These are phyloP conservation scores for Yamadazyma mexicana DNA, from an alignment of 1,139 yeast genomes.

Conservation along the genomic window DNA sequence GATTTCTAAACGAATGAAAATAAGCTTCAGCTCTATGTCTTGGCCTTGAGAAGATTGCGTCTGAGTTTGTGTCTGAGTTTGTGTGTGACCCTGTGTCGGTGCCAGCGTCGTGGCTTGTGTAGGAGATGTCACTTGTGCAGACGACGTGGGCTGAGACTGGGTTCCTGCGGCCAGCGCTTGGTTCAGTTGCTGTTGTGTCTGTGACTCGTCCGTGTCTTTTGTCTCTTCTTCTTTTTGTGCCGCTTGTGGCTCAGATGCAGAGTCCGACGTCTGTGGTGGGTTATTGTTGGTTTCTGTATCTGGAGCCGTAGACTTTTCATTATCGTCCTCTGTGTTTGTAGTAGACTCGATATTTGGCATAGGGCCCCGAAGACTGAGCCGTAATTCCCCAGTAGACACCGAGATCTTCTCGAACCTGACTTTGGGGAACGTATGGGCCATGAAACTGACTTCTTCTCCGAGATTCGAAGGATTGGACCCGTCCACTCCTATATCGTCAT, in stretches of 20 bases:
- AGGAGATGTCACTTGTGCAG: no score
- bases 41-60: background rate
- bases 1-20: constrained; percentile 69
- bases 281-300: background rate
- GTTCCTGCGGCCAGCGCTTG: no score
- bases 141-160: no score
- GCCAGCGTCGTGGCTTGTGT: background rate
- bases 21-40: constrained; percentile 49
- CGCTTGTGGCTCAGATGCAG: background rate
- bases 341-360: constrained; percentile 30
- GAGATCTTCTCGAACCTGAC: constrained; percentile 83
- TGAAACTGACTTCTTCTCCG: constrained; percentile 88
- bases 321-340: constrained; percentile 4
- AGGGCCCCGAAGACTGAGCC: constrained; percentile 79
- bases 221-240: constrained; percentile 7
- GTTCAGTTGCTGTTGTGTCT: background rate
- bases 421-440: constrained; percentile 89
- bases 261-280: background rate
- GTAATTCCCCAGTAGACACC: constrained; percentile 80
- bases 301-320: constrained; percentile 4
- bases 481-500: constrained; percentile 25
- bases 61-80: background rate
- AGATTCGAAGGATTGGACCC: constrained; percentile 60
- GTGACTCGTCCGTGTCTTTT: constrained; percentile 3
- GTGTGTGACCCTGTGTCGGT: background rate